Evolutionary conservation across 257 asterid species (phyloP), one percentile per base, ranked within the genome.

Genomic region (Plantago elongata): DNA sequence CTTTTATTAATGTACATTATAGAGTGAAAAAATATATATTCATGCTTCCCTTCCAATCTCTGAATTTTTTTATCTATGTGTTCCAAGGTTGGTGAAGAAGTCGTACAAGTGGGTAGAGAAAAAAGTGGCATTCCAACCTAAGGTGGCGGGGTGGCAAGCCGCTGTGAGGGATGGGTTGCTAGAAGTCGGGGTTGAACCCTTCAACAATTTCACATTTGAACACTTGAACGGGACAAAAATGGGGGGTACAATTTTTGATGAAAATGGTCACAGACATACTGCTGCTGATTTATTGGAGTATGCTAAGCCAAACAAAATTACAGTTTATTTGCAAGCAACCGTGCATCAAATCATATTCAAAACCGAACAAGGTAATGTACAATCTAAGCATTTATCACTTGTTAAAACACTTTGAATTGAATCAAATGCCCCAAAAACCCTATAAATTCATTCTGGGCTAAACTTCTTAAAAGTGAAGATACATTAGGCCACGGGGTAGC

Each of bases 211-310:
- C 13, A 80, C 89, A 17, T 81, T 55, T 34, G 88, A 87, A 30
- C 96, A 91, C 75, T 13, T 77, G 46, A 17, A 2, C 5, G 98
- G 98, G 48, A 88, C 96, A 14, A 91, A 91, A 62, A 64, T 79
- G 7, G 97, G 97, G 11, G 97, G 95, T 0, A 61, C 85, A 0
- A 71, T 79, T 4, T 84, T 90, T 61, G 98, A 90, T 73, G 75
- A 62, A 27, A 58, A 70, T 14, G 88, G 95, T n/a, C 27, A 60
- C 9, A 75, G 98, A 59, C 98, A 90, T 54, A 79, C 88, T 0
- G 85, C 96, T 11, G 98, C 98, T 0, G 96, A 90, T 74, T 68
- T 90, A 13, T 69, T 89, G 42, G 88, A 83, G 65, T 87, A 88
- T 8, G 98, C 95, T 45, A 64, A 74, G 65, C 77, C 85, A 0